Percentiles rank a stretch among this genome's conserved stretches.
phyloP scores from a whole-genome alignment of 169 alveolate genomes.

The Plasmodium vivax region DNA sequence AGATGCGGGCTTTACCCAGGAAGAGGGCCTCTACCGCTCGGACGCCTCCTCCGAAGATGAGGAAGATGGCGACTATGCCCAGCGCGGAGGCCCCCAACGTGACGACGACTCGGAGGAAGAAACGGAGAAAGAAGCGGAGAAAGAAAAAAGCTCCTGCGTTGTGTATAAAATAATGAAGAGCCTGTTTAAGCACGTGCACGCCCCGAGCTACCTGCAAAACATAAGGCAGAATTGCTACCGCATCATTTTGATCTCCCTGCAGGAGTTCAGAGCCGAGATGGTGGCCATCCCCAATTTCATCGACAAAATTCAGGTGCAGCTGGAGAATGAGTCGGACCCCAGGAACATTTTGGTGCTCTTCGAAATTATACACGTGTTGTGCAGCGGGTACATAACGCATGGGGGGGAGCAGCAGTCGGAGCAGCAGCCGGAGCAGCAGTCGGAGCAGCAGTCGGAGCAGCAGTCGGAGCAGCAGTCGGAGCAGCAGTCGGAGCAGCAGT shows the following conservation, averaged over 20 bases:
- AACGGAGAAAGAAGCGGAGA: background rate
- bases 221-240: conserved; percentile 28
- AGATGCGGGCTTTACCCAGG: background rate
- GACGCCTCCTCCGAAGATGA: background rate
- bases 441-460: too few species aligned
- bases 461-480: too few species aligned
- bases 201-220: conserved; percentile 58
- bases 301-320: conserved; percentile 52
- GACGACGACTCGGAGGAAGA: background rate
- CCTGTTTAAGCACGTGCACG: conserved; percentile 38
- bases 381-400: conserved; percentile 37
- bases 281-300: conserved; percentile 28
- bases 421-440: too few species aligned
- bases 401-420: background rate
- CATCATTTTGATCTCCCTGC: conserved; percentile 33
- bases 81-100: background rate
- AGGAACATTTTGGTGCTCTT: conserved; percentile 32
- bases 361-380: conserved; percentile 30
- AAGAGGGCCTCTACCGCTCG: background rate
- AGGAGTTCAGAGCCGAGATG: conserved; percentile 25
- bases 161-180: conserved; percentile 51
- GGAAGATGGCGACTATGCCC: background rate
- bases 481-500: too few species aligned
- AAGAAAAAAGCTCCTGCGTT: conserved; percentile 18
- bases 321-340: conserved; percentile 65